These are phyloP conservation scores for Claviceps spartinae DNA, from an alignment of 2,329 filamentous ascomycete genomes.

Conservation along the genomic window DNA sequence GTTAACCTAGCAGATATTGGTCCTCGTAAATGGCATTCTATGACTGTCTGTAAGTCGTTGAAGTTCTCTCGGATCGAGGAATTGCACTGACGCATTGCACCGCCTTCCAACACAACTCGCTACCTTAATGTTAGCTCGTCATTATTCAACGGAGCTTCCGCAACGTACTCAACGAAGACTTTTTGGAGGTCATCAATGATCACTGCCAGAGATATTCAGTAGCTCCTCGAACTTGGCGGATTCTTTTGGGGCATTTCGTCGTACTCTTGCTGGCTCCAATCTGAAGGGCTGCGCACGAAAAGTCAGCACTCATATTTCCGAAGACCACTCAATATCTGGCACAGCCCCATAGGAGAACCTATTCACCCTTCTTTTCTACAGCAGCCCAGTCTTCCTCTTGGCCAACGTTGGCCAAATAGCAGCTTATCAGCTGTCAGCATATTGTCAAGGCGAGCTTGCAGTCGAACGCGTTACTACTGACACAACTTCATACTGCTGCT, in stretches of 20 bases:
- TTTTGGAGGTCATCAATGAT: conserved; percentile 47
- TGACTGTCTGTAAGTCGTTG: background rate
- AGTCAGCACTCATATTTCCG: background rate
- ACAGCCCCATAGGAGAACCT: conserved; percentile 17
- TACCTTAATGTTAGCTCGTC: background rate
- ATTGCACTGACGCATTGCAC: conserved; percentile 32
- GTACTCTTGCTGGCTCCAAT: conserved; percentile 1
- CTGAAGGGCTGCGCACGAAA: background rate
- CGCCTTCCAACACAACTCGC: conserved; percentile 57
- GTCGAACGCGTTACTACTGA: background rate
- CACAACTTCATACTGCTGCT: conserved; percentile 16
- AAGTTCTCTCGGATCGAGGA: background rate
- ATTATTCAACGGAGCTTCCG: background rate
- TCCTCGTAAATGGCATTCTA: conserved; percentile 48
- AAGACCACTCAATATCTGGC: background rate
- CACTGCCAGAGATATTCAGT: conserved; percentile 18
- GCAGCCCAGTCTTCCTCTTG: conserved; percentile 59
- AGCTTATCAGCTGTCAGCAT: background rate
- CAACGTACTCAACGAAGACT: conserved; percentile 51
- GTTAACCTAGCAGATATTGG: conserved; percentile 16
- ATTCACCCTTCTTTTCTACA: conserved; percentile 51
- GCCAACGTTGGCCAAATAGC: conserved; percentile 21
- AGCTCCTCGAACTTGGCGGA: background rate
- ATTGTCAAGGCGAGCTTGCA: conserved; percentile 38
- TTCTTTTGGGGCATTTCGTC: background rate